Conservation (phyloP, 768 basidiomycete genomes). For the Pleurotus giganteus region DNA sequence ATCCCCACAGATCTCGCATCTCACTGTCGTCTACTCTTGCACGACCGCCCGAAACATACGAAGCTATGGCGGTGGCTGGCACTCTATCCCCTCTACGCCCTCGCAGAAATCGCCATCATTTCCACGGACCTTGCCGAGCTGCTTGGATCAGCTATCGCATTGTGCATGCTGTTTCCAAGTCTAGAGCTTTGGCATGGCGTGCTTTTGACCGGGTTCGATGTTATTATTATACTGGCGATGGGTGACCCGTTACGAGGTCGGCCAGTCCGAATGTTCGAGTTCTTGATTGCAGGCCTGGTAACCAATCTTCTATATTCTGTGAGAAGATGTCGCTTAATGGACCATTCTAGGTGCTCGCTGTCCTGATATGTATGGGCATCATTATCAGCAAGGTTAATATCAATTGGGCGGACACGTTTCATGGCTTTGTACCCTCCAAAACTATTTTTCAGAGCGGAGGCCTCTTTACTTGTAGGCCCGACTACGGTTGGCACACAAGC, state of each 20-base stretch:
- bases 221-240: constrained; percentile 67
- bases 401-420: constrained; percentile 70
- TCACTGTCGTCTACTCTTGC: constrained; percentile 61
- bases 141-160: constrained; percentile 77
- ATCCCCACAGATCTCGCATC: constrained; percentile 41
- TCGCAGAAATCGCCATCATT: constrained; percentile 72
- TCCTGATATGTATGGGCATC: constrained; percentile 76
- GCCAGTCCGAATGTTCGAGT: constrained; percentile 69
- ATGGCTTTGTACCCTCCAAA: constrained; percentile 75
- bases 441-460: constrained; percentile 52
- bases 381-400: constrained; percentile 72
- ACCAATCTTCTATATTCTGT: constrained; percentile 18
- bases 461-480: constrained; percentile 60
- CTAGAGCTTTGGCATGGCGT: constrained; percentile 72
- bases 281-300: constrained; percentile 62
- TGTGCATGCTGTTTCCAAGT: constrained; percentile 69
- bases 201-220: constrained; percentile 65
- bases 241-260: constrained; percentile 66
- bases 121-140: constrained; percentile 82
- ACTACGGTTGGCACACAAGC: constrained; percentile 15
- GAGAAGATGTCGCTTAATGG: background rate
- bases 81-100: constrained; percentile 62
- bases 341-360: constrained; percentile 52
- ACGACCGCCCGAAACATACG: constrained; percentile 61
- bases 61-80: constrained; percentile 54